These are phyloP conservation scores for Fraxinus ornus DNA, from an alignment of 305 asterid genomes.

Conservation along the genomic window DNA sequence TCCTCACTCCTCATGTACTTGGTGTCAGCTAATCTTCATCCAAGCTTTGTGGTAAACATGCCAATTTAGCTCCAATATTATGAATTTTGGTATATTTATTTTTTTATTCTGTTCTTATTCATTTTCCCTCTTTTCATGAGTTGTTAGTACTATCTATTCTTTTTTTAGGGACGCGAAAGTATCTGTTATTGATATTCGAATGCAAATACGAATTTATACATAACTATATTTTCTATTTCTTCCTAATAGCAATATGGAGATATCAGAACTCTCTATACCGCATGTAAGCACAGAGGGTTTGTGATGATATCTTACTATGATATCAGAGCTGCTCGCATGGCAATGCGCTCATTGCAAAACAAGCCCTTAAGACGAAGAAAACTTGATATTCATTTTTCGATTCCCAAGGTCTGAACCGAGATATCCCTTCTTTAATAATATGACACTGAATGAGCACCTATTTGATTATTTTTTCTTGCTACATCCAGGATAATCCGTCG, in stretches of 20 bases:
- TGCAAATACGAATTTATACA: slow-evolving; percentile 6
- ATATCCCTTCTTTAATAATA: background rate
- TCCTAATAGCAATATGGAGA: slow-evolving; percentile 86
- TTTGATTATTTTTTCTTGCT: slow-evolving; percentile 12
- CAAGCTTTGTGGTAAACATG: background rate
- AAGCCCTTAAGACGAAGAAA: slow-evolving; percentile 89
- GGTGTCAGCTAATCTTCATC: background rate
- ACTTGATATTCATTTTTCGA: slow-evolving; percentile 94
- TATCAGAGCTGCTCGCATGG: slow-evolving; percentile 91
- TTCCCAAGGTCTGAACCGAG: slow-evolving; percentile 65
- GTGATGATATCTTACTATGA: slow-evolving; percentile 99
- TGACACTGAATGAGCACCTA: background rate
- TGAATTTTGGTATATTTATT: slow-evolving; percentile 1
- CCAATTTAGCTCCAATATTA: background rate
- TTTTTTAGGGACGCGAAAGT: background rate
- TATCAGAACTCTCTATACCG: slow-evolving; percentile 86
- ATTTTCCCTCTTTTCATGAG: background rate
- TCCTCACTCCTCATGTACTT: background rate
- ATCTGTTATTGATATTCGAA: background rate
- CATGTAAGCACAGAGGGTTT: slow-evolving; percentile 96
- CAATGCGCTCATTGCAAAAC: slow-evolving; percentile 89
- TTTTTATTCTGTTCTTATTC: background rate
- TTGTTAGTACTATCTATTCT: background rate
- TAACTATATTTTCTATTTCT: slow-evolving; percentile 6
- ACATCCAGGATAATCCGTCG: slow-evolving; percentile 83